Percentiles rank a stretch among this genome's conserved stretches.
phyloP scores from a whole-genome alignment of 2,329 filamentous ascomycete species.

The Botrytis porri region DNA sequence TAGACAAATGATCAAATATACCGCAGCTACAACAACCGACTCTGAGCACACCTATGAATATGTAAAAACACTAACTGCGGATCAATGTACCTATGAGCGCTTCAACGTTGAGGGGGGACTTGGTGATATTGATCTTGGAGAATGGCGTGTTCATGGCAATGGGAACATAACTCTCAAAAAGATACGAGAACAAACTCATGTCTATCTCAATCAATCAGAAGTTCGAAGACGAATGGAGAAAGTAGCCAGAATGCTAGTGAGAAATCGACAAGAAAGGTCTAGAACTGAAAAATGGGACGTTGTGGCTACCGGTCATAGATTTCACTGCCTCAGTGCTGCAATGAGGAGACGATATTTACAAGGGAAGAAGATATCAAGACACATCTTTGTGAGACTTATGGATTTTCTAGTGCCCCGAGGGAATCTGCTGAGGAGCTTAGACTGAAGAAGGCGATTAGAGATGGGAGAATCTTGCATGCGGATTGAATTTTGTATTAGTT shows the following conservation, averaged over 20 bases:
- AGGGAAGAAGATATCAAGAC: neutral
- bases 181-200: neutral
- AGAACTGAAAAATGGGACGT: neutral
- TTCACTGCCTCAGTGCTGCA: neutral
- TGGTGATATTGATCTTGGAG: neutral
- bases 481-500: neutral
- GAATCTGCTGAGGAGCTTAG: neutral
- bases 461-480: neutral
- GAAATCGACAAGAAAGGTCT: neutral
- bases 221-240: neutral
- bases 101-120: neutral
- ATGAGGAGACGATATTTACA: neutral
- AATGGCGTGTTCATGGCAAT: neutral
- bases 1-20: neutral
- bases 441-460: neutral
- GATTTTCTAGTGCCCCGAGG: neutral
- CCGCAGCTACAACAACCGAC: neutral
- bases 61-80: neutral
- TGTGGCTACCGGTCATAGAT: neutral
- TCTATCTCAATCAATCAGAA: neutral
- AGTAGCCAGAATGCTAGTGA: neutral
- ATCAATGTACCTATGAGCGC: neutral
- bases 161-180: neutral
- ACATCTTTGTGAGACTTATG: neutral
- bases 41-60: neutral